Conservation (phyloP, 257 asterid genomes). For the Craterostigma plantagineum region DNA sequence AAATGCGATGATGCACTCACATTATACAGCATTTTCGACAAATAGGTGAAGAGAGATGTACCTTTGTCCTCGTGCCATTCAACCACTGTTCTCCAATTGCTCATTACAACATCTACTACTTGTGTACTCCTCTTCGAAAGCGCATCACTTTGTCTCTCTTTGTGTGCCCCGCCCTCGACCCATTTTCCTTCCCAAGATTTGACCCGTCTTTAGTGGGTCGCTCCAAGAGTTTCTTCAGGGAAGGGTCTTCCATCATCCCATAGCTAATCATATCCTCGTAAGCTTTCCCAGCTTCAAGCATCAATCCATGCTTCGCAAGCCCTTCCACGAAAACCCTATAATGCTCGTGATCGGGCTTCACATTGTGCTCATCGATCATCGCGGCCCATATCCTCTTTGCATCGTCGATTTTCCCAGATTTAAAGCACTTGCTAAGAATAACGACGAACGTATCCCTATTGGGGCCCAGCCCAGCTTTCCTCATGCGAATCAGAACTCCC, state of each 20-base stretch:
- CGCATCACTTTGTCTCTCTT: too few relatives aligned
- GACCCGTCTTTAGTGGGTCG: background rate
- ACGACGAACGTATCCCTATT: constrained; percentile 30
- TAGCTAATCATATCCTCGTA: constrained; percentile 41
- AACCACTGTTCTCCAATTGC: too few relatives aligned
- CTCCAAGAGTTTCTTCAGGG: constrained; percentile 36
- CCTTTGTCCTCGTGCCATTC: too few relatives aligned
- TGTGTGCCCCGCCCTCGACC: too few relatives aligned
- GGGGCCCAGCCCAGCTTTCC: constrained; percentile 41
- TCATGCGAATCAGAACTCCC: constrained; percentile 46
- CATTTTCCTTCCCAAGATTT: too few relatives aligned
- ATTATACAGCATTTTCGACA: too few relatives aligned
- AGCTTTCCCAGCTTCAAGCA: constrained; percentile 46
- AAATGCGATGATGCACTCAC: too few relatives aligned
- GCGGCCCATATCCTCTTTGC: constrained; percentile 49
- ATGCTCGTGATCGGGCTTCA: constrained; percentile 31
- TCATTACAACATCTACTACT: too few relatives aligned
- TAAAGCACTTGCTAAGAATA: constrained; percentile 28
- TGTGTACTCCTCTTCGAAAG: too few relatives aligned
- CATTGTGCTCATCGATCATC: constrained; percentile 23
- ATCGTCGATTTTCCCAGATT: constrained; percentile 31
- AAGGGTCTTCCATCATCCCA: constrained; percentile 29
- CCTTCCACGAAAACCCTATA: constrained; percentile 45
- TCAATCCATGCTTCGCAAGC: constrained; percentile 32
- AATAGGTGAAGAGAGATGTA: too few relatives aligned